These are phyloP conservation scores for Salvia splendens DNA, from an alignment of 257 asterid genomes.

Conservation along the genomic window DNA sequence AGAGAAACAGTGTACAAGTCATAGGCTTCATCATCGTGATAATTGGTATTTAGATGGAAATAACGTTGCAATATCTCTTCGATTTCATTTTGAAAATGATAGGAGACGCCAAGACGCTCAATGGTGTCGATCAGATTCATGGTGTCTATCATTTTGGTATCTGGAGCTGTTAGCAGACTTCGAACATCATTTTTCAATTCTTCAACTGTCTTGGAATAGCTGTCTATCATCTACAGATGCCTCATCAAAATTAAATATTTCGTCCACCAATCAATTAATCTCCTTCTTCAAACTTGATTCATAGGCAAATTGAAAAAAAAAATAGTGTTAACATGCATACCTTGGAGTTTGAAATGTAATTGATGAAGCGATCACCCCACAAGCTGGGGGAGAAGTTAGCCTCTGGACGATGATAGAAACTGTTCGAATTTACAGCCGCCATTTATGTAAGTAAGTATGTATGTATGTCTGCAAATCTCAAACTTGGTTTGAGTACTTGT, in stretches of 20 bases:
- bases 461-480: too few species aligned
- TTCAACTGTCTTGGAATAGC: conserved; percentile 7
- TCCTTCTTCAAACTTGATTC: too few species aligned
- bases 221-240: background rate
- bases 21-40: background rate
- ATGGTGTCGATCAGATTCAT: conserved; percentile 25
- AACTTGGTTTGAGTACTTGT: too few species aligned
- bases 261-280: too few species aligned
- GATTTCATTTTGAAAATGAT: conserved; percentile 28
- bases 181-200: conserved; percentile 1
- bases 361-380: conserved; percentile 35
- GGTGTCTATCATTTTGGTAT: background rate
- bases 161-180: too few species aligned
- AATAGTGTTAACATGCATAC: too few species aligned
- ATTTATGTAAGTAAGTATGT: too few species aligned
- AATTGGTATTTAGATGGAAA: background rate
- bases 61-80: conserved; percentile 8
- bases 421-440: background rate
- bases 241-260: too few species aligned
- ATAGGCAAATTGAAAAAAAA: too few species aligned
- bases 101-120: conserved; percentile 22
- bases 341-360: background rate
- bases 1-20: conserved; percentile 1
- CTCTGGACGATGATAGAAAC: conserved; percentile 9
- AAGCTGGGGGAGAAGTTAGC: conserved; percentile 23